Percentiles rank a stretch among this genome's conserved stretches.
Conservation (phyloP, 306 rosid species). For the Glycyrrhiza uralensis region DNA sequence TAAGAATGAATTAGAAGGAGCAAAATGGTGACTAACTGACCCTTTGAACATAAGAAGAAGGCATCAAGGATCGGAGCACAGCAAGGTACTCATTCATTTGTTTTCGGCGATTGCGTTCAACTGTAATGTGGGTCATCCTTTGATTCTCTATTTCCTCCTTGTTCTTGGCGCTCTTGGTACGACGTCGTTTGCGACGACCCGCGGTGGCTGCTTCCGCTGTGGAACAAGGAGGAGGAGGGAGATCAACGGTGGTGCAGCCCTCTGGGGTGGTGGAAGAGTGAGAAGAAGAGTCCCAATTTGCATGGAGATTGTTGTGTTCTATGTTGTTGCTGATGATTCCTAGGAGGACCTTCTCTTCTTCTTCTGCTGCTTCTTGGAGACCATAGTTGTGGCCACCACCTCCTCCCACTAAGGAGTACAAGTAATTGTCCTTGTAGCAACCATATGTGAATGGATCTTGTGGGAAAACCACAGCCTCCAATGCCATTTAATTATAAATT, state of each 20-base stretch:
- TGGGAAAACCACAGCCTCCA: conserved; percentile 46
- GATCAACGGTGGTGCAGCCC: background rate
- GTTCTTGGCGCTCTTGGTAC: conserved; percentile 63
- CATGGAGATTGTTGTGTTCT: conserved; percentile 18
- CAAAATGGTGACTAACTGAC: conserved; percentile 29
- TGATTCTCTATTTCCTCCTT: conserved; percentile 84
- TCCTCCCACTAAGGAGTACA: background rate
- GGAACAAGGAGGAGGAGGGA: conserved; percentile 10
- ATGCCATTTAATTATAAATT: no score
- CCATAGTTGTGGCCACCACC: background rate
- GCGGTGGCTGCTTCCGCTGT: conserved; percentile 3
- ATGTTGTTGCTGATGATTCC: conserved; percentile 37
- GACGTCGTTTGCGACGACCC: conserved; percentile 58
- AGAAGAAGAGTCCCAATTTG: conserved; percentile 36
- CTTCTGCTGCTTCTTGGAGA: background rate
- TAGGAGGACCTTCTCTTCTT: conserved; percentile 28
- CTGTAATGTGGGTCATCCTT: conserved; percentile 91
- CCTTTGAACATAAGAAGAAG: conserved; percentile 86
- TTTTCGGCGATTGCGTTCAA: conserved; percentile 85
- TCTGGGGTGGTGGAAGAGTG: conserved; percentile 40
- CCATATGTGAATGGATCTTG: conserved; percentile 36
- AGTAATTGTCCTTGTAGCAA: conserved; percentile 20
- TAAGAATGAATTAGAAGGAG: background rate
- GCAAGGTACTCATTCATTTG: conserved; percentile 90
- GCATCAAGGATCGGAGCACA: conserved; percentile 80